These are phyloP conservation scores for Coffea canephora DNA, from an alignment of 257 asterid species.

Conservation along the genomic window DNA sequence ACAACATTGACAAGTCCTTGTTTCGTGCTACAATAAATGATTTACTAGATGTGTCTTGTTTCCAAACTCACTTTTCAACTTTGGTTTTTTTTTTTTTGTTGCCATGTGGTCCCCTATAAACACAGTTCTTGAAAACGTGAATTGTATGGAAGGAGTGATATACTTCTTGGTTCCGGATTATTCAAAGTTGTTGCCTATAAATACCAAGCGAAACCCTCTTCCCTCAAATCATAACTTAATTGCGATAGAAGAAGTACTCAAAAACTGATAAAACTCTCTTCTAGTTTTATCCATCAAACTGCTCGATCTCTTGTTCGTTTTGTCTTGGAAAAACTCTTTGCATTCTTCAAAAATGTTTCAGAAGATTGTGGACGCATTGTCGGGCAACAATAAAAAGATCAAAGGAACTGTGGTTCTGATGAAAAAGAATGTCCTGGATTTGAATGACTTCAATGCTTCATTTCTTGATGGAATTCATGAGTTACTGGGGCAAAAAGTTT, in stretches of 20 bases:
- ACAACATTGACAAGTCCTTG: too few species aligned
- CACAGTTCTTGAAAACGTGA: too few species aligned
- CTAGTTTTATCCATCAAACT: background rate
- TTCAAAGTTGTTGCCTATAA: background rate
- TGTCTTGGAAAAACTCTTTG: too few species aligned
- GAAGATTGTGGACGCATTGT: background rate
- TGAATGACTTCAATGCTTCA: conserved; percentile 40
- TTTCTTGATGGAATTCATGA: conserved; percentile 48
- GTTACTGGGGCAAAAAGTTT: conserved; percentile 38
- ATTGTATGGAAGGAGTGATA: background rate
- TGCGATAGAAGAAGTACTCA: background rate
- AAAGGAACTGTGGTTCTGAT: conserved; percentile 51
- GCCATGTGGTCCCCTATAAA: too few species aligned
- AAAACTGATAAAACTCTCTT: background rate
- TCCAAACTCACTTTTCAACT: too few species aligned
- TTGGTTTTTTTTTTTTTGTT: too few species aligned
- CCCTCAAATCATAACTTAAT: background rate
- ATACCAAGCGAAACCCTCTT: background rate
- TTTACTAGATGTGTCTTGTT: too few species aligned
- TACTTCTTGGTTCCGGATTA: background rate
- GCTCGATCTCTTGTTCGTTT: background rate
- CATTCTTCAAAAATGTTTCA: conserved; percentile 1
- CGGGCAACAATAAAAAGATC: conserved; percentile 14
- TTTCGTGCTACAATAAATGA: too few species aligned
- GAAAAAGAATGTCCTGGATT: conserved; percentile 54